Conservation (phyloP, 495 filamentous ascomycete species). For the Xylaria sp. region DNA sequence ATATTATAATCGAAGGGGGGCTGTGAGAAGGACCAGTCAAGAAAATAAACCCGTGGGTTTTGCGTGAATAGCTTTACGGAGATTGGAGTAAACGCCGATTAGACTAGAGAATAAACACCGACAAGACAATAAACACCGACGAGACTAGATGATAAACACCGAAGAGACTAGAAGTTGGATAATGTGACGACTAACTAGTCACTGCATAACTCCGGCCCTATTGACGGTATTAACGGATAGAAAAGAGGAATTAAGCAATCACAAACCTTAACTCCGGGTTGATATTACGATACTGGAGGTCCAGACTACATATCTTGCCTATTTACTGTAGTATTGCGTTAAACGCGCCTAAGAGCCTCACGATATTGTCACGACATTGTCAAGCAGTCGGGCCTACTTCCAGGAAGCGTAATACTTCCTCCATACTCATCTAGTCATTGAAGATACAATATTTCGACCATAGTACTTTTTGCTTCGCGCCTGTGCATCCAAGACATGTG, state of each 20-base stretch:
- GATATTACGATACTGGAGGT: background rate
- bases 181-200: background rate
- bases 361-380: background rate
- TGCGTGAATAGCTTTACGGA: background rate
- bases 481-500: background rate
- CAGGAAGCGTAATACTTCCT: no score
- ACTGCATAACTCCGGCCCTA: background rate
- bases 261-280: background rate
- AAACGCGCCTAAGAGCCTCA: background rate
- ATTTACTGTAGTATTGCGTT: no score
- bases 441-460: background rate
- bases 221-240: background rate
- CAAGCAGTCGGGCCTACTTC: background rate
- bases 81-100: conserved; percentile 1
- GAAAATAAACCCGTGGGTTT: no score
- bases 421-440: background rate
- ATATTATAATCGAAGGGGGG: background rate
- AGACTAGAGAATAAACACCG: no score
- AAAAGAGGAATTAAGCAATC: background rate
- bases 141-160: no score
- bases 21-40: background rate
- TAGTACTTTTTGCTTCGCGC: background rate
- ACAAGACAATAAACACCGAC: no score
- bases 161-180: no score
- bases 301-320: no score